Conservation (phyloP, 2,329 filamentous ascomycete species). For the Cordyceps pruinosa region DNA sequence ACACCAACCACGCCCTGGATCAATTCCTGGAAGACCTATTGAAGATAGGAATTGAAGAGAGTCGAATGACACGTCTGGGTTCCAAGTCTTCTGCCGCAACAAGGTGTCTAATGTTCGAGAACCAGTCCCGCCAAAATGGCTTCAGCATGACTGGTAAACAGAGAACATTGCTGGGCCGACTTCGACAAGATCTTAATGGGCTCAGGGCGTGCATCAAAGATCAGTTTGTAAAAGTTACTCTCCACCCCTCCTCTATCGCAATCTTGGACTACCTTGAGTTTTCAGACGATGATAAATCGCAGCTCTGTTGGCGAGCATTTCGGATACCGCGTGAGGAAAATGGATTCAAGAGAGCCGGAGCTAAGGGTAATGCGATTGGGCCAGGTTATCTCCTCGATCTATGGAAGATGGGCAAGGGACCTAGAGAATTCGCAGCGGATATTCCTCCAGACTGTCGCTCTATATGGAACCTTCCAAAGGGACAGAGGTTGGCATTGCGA, state of each 20-base stretch:
- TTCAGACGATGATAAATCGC: not conserved
- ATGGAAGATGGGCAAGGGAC: slow-evolving; percentile 43
- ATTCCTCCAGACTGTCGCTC: not conserved
- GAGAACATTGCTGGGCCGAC: too few species aligned
- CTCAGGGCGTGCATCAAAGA: too few species aligned
- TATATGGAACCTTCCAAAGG: too few species aligned
- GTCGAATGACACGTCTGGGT: slow-evolving; percentile 55
- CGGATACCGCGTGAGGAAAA: not conserved
- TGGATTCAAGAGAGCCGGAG: not conserved
- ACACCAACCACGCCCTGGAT: slow-evolving; percentile 61
- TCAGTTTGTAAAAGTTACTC: too few species aligned
- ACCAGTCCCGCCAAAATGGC: too few species aligned
- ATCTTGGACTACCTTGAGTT: too few species aligned
- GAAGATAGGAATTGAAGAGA: slow-evolving; percentile 45
- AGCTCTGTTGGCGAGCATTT: slow-evolving; percentile 6
- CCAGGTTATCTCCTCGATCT: slow-evolving; percentile 43
- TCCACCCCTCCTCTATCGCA: too few species aligned
- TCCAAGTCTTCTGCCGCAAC: slow-evolving; percentile 49
- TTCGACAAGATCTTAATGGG: too few species aligned
- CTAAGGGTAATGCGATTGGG: not conserved
- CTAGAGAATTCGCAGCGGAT: slow-evolving; percentile 27
- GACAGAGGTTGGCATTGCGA: too few species aligned
- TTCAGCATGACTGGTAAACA: not conserved
- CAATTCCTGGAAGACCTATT: slow-evolving; percentile 60
- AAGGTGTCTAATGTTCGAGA: slow-evolving; percentile 28